Base-by-base conservation (phyloP, 768 basidiomycete species). In the Suillus occidentalis region DNA sequence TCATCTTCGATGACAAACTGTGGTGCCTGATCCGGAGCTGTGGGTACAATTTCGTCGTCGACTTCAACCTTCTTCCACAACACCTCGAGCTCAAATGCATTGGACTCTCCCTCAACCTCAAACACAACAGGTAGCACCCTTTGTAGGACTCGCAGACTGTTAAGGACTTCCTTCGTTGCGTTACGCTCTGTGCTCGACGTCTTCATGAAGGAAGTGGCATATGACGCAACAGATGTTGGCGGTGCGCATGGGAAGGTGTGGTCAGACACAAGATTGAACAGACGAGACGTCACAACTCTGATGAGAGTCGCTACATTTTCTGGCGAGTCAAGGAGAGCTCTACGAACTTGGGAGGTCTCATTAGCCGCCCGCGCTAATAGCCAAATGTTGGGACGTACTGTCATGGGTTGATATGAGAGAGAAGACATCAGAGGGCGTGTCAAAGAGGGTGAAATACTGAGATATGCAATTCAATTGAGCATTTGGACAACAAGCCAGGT, bases 1-100 rank as follows among this genome's bases (percentile, higher is more conserved):
- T 91, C 92, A 68, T 95, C 93, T 67, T 94, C 94, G 43, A 97
- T 95, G 18, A 96, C 91, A 74, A 97, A 97, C 72, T 96, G 94
- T 13, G 87, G 79, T 31, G 66, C 61, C 62, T 78, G 74, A 47
- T 71, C 66, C 6, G 62, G 60, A 36, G 69, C 66, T 37, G 67
- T 60, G 52, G 36, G 52, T 53, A 72, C 76, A 31, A 73, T 69
- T 20, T 69, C 73, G 40, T 81, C 81, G 61, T 79, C 78, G 9
- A 83, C 79, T 65, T 85, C 85, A 61, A 84, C 81, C 70, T 81
- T 86, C 74, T 83, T 92, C 95, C 97, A 99, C 36, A 99, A 76
- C 2, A 95, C 81, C 69, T 92, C 89, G 68, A 86, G 71, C 71
- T 96, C 96, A 70, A 97, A 89, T 16, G 82, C 71, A 69, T 85